These are phyloP conservation scores for Pseudoscleropodium purum DNA, from an alignment of 225 moss, liverwort and hornwort genomes.

Conservation along the genomic window DNA sequence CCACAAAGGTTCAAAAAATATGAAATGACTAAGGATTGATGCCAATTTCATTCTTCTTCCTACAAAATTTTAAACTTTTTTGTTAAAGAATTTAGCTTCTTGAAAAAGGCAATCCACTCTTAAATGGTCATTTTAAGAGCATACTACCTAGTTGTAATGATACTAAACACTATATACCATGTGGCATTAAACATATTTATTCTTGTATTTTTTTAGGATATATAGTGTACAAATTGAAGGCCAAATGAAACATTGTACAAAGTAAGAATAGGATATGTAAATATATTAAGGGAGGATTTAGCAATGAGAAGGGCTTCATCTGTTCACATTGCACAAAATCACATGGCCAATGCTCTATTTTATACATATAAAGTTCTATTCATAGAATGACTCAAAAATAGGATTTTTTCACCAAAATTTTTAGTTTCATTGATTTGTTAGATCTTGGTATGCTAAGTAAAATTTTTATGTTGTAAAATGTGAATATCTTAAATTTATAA, in stretches of 20 bases:
- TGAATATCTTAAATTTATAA: not conserved
- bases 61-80: no score
- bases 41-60: no score
- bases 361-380: not conserved
- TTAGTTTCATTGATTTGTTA: not conserved
- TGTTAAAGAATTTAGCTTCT: no score
- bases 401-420: no score
- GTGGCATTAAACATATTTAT: not conserved
- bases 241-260: not conserved
- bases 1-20: no score
- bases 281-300: not conserved
- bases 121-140: no score
- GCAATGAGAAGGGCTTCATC: accelerated
- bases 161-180: not conserved
- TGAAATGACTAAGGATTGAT: no score
- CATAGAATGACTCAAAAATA: not conserved
- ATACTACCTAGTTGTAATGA: not conserved
- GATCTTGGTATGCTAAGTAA: not conserved
- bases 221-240: not conserved
- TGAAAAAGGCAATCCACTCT: no score
- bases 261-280: not conserved
- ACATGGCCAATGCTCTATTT: accelerated
- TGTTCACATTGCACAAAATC: accelerated
- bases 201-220: no score
- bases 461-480: accelerated